Evolutionary conservation across 2,329 filamentous ascomycete species (phyloP).

Genomic region (Alternaria sp.): DNA sequence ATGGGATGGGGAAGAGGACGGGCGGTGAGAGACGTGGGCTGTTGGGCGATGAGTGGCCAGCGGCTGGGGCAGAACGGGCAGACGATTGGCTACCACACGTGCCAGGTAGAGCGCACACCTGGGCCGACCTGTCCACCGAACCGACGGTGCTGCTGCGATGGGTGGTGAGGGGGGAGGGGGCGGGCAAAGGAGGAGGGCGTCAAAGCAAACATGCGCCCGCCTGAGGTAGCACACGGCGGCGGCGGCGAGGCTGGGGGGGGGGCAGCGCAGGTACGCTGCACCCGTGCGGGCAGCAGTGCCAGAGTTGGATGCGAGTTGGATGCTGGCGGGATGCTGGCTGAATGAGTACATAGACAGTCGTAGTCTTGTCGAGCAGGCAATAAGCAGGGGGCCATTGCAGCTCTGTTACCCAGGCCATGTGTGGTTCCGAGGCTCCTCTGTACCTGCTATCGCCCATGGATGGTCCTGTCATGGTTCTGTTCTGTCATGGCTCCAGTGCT

Average conservation of each 20-base stretch:
- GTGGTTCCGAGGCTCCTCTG: not conserved
- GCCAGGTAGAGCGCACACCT: not conserved
- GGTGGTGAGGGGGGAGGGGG: conserved; percentile 13
- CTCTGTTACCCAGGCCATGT: conserved; percentile 15
- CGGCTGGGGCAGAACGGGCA: conserved; percentile 18
- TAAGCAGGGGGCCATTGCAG: conserved; percentile 27
- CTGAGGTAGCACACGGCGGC: conserved; percentile 30
- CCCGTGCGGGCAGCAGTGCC: conserved; percentile 23
- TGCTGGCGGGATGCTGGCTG: not conserved
- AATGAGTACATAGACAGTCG: not conserved
- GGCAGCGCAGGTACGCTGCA: conserved; percentile 41
- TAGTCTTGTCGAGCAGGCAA: not conserved
- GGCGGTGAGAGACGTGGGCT: conserved; percentile 17
- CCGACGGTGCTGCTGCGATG: conserved; percentile 5
- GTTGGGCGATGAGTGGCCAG: conserved; percentile 5
- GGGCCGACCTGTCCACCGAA: conserved; percentile 2
- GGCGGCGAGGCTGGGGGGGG: conserved; percentile 17
- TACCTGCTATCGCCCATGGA: no score
- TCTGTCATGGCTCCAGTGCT: no score
- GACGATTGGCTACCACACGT: conserved; percentile 17
- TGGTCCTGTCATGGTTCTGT: no score
- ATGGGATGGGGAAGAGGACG: conserved; percentile 23
- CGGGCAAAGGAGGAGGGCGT: conserved; percentile 7
- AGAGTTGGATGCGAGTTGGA: not conserved
- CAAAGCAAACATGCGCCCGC: conserved; percentile 29